Percentiles rank a stretch among this genome's conserved stretches.
These are phyloP conservation scores for Leccinum olivaceopallidum DNA, from an alignment of 768 basidiomycete genomes.

Conservation along the genomic window DNA sequence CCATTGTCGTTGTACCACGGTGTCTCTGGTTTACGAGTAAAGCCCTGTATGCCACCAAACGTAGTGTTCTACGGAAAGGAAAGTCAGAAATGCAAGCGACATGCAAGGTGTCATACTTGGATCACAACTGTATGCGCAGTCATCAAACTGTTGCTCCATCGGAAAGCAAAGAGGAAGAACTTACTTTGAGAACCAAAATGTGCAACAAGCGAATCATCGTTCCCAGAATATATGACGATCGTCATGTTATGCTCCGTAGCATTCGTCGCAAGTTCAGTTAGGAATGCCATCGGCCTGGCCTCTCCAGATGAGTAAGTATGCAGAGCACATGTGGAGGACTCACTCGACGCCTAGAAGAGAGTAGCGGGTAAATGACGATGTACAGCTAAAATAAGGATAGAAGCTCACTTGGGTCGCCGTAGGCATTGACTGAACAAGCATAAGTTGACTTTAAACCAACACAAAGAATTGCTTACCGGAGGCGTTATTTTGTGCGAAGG, in stretches of 20 bases:
- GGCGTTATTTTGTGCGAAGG: no score
- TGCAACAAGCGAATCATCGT: conserved; percentile 31
- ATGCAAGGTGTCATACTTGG: no score
- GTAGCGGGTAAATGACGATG: no score
- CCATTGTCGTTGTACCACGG: conserved; percentile 61
- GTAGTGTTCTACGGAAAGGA: conserved; percentile 63
- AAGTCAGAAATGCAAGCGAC: not conserved
- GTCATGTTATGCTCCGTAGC: conserved; percentile 47
- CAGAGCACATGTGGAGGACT: conserved; percentile 11
- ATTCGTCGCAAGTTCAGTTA: conserved; percentile 38
- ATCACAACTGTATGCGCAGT: no score
- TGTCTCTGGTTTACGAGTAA: conserved; percentile 65
- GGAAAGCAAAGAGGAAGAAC: conserved; percentile 8
- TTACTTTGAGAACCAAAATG: conserved; percentile 64
- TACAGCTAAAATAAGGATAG: no score
- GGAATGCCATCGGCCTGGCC: conserved; percentile 54
- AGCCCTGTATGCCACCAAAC: conserved; percentile 76
- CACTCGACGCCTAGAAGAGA: conserved; percentile 34
- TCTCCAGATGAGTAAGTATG: not conserved
- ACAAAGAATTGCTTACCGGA: no score
- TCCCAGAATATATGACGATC: conserved; percentile 65
- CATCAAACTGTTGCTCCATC: no score
- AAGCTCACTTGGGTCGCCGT: no score
- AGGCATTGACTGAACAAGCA: no score
- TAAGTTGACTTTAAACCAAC: no score